These are phyloP conservation scores for Silene uniflora DNA, from an alignment of 148 eudicot species.

Conservation along the genomic window DNA sequence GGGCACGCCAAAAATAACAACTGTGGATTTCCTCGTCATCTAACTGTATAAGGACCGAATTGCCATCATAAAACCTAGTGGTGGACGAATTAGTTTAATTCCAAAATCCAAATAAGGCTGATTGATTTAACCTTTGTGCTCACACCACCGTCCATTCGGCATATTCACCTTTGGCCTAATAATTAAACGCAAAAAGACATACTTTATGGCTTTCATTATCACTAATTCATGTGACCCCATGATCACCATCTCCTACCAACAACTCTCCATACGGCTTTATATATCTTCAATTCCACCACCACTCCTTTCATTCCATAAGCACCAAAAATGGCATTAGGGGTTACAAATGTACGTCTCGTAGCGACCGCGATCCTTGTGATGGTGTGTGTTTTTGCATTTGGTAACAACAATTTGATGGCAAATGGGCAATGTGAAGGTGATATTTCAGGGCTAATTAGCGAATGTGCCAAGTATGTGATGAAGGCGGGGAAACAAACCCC, in stretches of 20 bases:
- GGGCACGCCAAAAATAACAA: no score
- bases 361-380: background rate
- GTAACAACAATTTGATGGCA: slow-evolving; percentile 4
- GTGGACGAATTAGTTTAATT: no score
- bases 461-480: slow-evolving; percentile 29
- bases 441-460: slow-evolving; percentile 19
- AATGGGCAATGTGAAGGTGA: slow-evolving; percentile 28
- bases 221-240: slow-evolving; percentile 4
- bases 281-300: background rate
- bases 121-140: no score
- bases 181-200: background rate
- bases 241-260: background rate
- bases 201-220: background rate
- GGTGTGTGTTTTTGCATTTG: background rate
- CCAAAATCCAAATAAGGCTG: no score
- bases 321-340: slow-evolving; percentile 13
- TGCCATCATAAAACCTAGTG: no score
- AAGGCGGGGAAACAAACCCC: slow-evolving; percentile 25
- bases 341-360: background rate
- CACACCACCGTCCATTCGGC: no score
- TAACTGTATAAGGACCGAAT: no score
- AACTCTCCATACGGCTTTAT: background rate
- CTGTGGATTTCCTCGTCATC: no score
- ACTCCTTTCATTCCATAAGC: background rate
- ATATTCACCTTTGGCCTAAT: background rate